A percentile compares a stretch with the other conserved stretches of the same genome.
Evolutionary conservation across 805 yeast species (phyloP).

Genomic region (Candida takata): DNA sequence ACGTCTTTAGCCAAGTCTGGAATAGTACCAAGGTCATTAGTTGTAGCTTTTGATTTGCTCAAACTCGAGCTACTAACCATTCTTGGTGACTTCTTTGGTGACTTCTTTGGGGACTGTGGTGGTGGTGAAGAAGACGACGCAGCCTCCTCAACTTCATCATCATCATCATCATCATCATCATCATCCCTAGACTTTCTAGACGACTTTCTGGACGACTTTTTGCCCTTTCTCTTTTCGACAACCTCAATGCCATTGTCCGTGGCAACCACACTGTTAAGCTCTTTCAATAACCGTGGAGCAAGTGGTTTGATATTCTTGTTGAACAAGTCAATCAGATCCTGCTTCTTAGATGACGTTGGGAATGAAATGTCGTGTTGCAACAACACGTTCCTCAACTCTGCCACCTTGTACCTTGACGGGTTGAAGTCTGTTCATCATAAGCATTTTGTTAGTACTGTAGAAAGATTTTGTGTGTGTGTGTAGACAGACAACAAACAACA

Average conservation of each 20-base stretch:
- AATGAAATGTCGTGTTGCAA: slow-evolving; percentile 54
- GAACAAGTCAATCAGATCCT: slow-evolving; percentile 55
- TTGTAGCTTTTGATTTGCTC: slow-evolving; percentile 6
- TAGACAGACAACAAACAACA: neutral
- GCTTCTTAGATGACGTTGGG: slow-evolving; percentile 61
- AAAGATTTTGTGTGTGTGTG: neutral
- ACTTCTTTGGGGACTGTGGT: neutral
- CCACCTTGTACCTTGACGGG: slow-evolving; percentile 56
- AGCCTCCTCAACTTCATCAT: too few relatives aligned
- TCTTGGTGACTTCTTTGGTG: slow-evolving; percentile 16
- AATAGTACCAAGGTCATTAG: slow-evolving; percentile 5
- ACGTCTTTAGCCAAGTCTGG: slow-evolving; percentile 11
- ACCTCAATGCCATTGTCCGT: slow-evolving; percentile 33
- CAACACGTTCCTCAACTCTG: slow-evolving; percentile 63
- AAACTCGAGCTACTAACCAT: slow-evolving; percentile 14
- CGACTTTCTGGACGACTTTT: slow-evolving; percentile 8
- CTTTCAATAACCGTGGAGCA: slow-evolving; percentile 34
- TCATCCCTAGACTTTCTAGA: slow-evolving; percentile 13
- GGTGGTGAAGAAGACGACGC: neutral
- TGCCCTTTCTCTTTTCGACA: slow-evolving; percentile 20
- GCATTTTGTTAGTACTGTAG: neutral
- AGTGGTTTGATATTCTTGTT: slow-evolving; percentile 44
- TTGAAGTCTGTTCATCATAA: slow-evolving; percentile 54
- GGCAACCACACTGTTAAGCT: slow-evolving; percentile 26
- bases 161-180: too few relatives aligned